Evolutionary conservation across 352 stramenopile genomes (phyloP).

Genomic region (Hyaloperonospora brassicae): DNA sequence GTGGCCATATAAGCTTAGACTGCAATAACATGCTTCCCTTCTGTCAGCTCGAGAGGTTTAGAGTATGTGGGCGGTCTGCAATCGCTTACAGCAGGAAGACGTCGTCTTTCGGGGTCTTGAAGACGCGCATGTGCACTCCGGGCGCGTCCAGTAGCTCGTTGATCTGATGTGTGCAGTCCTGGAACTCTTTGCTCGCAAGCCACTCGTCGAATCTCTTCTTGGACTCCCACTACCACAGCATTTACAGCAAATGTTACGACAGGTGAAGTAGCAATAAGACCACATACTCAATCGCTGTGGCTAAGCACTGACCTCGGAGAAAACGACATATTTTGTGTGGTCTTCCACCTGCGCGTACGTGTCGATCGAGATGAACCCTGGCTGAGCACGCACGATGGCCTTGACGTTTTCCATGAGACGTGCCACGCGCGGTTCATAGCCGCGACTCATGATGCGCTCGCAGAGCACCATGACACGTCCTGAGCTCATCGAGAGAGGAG

Average conservation of each 20-base stretch:
- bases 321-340: conserved; percentile 83
- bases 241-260: conserved; percentile 1
- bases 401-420: conserved; percentile 86
- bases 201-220: conserved; percentile 77
- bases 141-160: conserved; percentile 81
- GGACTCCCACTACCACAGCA: conserved; percentile 49
- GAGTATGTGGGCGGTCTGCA: not conserved
- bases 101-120: conserved; percentile 70
- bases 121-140: conserved; percentile 73
- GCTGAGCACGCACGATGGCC: conserved; percentile 63
- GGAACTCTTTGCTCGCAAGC: conserved; percentile 69
- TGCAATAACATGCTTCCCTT: conserved; percentile 17
- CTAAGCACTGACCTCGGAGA: conserved; percentile 59
- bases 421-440: conserved; percentile 74
- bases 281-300: too few relatives aligned
- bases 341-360: conserved; percentile 73
- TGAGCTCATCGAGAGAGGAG: conserved; percentile 20
- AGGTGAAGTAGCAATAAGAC: not conserved
- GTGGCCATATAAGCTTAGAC: conserved; percentile 12
- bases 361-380: conserved; percentile 66
- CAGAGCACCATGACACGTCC: conserved; percentile 65
- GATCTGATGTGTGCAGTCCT: conserved; percentile 70
- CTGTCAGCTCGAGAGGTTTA: not conserved
- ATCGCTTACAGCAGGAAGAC: conserved; percentile 67
- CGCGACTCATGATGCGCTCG: conserved; percentile 83